Conservation (phyloP, 345 rosid species). For the Ceriops tagal region DNA sequence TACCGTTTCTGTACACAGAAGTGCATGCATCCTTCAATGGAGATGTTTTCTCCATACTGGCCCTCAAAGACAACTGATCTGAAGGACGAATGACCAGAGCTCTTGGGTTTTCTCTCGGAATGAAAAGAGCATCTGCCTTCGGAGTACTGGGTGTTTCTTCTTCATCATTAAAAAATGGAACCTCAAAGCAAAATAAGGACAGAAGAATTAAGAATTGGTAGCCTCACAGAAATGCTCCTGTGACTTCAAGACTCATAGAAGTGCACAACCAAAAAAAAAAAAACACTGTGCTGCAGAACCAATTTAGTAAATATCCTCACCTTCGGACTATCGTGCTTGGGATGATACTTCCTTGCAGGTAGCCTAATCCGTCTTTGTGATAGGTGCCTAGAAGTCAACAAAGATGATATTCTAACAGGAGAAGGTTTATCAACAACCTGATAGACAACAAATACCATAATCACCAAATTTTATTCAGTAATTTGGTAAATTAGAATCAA, state of each 20-base stretch:
- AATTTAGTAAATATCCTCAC: slow-evolving; percentile 31
- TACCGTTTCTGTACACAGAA: slow-evolving; percentile 52
- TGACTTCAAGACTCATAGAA: not conserved
- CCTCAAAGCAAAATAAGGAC: slow-evolving; percentile 40
- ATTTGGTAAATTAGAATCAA: slow-evolving; percentile 4
- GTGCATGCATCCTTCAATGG: slow-evolving; percentile 39
- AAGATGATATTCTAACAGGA: slow-evolving; percentile 68
- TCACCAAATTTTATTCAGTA: not conserved
- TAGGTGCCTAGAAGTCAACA: slow-evolving; percentile 76
- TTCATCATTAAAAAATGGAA: slow-evolving; percentile 80
- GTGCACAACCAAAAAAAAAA: no score
- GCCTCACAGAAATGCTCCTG: not conserved
- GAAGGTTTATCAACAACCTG: slow-evolving; percentile 85
- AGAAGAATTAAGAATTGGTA: not conserved
- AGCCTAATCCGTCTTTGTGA: slow-evolving; percentile 66
- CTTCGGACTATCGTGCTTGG: slow-evolving; percentile 64
- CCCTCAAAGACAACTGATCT: slow-evolving; percentile 51
- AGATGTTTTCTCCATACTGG: slow-evolving; percentile 45
- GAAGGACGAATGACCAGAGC: slow-evolving; percentile 65
- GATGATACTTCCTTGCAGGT: slow-evolving; percentile 76
- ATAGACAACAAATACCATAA: slow-evolving; percentile 3
- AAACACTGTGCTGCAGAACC: not conserved
- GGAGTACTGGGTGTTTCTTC: slow-evolving; percentile 80
- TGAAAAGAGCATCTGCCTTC: slow-evolving; percentile 77
- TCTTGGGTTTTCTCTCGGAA: slow-evolving; percentile 95